These are phyloP conservation scores for Bretschneidera sinensis DNA, from an alignment of 345 rosid species.

Conservation along the genomic window DNA sequence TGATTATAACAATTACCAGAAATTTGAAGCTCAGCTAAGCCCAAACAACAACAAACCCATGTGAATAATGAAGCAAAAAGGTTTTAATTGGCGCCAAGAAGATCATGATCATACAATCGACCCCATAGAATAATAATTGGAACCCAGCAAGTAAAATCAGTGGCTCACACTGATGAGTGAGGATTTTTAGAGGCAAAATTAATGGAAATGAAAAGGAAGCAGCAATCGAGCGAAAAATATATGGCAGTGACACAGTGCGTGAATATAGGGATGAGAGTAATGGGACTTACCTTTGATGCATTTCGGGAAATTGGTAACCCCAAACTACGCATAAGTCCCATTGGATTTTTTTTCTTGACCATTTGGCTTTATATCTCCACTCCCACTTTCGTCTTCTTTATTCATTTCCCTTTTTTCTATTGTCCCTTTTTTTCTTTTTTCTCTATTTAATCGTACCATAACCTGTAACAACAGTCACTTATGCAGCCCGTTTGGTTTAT, in stretches of 20 bases:
- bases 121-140: neutral
- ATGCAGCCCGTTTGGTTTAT: too few relatives aligned
- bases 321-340: neutral
- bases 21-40: neutral
- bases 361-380: too few relatives aligned
- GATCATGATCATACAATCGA: neutral
- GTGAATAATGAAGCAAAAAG: neutral
- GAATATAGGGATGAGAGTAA: conserved; percentile 17
- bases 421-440: too few relatives aligned
- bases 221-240: too few relatives aligned
- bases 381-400: too few relatives aligned
- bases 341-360: neutral
- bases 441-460: too few relatives aligned
- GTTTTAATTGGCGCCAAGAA: too few relatives aligned
- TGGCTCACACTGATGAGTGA: neutral
- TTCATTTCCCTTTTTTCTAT: too few relatives aligned
- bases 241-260: neutral
- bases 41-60: neutral
- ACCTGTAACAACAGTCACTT: too few relatives aligned
- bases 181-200: neutral
- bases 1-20: neutral
- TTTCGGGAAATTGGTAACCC: conserved; percentile 8
- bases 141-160: neutral
- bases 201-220: neutral
- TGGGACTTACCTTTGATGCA: conserved; percentile 15